Evolutionary conservation across 805 yeast species (phyloP).

Genomic region (Lipomyces orientalis): DNA sequence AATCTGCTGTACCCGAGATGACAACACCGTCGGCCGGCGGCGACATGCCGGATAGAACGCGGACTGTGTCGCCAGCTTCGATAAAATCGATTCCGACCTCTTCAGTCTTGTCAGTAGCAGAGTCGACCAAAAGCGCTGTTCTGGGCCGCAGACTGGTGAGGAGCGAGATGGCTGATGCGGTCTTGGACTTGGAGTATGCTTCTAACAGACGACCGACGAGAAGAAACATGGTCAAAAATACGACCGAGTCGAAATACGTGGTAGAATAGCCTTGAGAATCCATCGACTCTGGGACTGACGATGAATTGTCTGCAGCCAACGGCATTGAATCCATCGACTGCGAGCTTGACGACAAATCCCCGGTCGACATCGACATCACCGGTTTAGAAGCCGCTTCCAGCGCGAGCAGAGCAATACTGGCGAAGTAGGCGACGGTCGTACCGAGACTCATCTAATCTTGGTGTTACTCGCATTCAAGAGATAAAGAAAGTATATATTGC

Average conservation of each 20-base stretch:
- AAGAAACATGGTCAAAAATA: conserved; percentile 72
- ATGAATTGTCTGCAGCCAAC: background rate
- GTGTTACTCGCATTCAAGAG: background rate
- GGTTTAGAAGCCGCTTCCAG: conserved; percentile 49
- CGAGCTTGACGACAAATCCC: background rate
- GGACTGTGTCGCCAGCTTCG: conserved; percentile 86
- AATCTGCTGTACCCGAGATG: conserved; percentile 72
- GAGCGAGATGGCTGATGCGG: conserved; percentile 66
- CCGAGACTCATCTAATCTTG: conserved; percentile 61
- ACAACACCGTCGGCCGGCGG: conserved; percentile 81
- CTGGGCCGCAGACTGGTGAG: conserved; percentile 59
- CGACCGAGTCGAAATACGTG: conserved; percentile 79
- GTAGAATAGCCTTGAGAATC: conserved; percentile 56
- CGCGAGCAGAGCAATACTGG: conserved; percentile 63
- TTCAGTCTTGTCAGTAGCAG: conserved; percentile 34
- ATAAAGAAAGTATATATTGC: background rate
- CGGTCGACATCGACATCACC: conserved; percentile 5
- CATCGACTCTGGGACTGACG: background rate
- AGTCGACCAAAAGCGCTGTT: conserved; percentile 54
- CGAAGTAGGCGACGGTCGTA: conserved; percentile 71
- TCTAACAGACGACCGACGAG: conserved; percentile 74
- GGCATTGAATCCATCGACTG: background rate
- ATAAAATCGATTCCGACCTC: conserved; percentile 50
- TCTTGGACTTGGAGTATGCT: conserved; percentile 66
- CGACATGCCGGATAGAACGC: conserved; percentile 48